A percentile compares a stretch with the other conserved stretches of the same genome.
phyloP scores from a whole-genome alignment of 805 yeast species.

The Ogataea pini region DNA sequence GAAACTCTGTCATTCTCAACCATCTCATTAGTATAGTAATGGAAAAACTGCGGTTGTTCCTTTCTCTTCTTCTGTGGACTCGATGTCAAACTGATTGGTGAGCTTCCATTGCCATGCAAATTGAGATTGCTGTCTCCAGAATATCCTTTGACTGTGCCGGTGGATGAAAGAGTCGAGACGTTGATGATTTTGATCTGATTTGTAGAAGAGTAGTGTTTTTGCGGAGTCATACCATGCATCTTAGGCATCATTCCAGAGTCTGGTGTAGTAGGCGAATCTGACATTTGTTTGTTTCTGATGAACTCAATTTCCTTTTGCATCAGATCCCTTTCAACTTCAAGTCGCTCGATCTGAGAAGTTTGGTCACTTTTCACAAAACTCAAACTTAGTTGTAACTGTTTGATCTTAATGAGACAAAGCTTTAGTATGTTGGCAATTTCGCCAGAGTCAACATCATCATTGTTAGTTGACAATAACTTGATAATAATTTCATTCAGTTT shows the following conservation, averaged over 20 bases:
- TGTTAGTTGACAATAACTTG: constrained; percentile 5
- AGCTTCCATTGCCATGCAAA: neutral
- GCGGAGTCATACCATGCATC: constrained; percentile 14
- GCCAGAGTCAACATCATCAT: constrained; percentile 6
- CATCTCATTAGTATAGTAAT: constrained; percentile 22
- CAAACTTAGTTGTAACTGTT: constrained; percentile 20
- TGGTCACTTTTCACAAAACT: constrained; percentile 21
- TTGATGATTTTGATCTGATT: constrained; percentile 19
- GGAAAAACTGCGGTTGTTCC: constrained; percentile 25
- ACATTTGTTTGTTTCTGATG: constrained; percentile 19
- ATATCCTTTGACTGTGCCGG: constrained; percentile 2
- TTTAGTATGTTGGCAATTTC: constrained; percentile 19
- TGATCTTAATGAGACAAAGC: constrained; percentile 20
- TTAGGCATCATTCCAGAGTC: constrained; percentile 9
- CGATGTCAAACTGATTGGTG: neutral
- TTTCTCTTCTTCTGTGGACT: constrained; percentile 13
- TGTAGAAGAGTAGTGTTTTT: constrained; percentile 10
- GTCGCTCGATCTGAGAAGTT: constrained; percentile 22
- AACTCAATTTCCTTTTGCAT: constrained; percentile 28
- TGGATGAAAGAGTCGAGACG: constrained; percentile 6
- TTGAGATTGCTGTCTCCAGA: neutral
- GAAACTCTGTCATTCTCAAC: constrained; percentile 20
- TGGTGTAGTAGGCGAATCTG: neutral
- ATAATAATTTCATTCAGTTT: constrained; percentile 15
- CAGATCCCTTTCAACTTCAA: constrained; percentile 28